Conservation (phyloP, 441 rosid genomes). For the Hura crepitans region DNA sequence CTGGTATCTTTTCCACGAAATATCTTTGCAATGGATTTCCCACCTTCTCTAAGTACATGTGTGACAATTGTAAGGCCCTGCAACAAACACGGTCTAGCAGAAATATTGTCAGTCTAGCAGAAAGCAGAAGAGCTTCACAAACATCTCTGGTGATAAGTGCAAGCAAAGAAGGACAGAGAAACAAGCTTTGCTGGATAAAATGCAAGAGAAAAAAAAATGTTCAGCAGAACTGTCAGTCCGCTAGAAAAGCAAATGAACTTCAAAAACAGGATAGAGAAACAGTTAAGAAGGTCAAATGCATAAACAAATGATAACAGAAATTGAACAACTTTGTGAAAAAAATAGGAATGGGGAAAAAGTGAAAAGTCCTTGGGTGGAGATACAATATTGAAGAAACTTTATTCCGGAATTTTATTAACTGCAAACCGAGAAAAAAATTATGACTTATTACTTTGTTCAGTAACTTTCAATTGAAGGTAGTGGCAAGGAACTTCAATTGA, state of each 20-base stretch:
- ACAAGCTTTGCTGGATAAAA: no score
- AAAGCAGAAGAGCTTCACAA: not conserved
- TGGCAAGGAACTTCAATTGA: not conserved
- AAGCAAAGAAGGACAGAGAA: not conserved
- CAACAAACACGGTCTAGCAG: slow-evolving; percentile 18
- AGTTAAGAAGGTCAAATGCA: not conserved
- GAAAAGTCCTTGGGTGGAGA: not conserved
- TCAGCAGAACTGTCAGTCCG: no score
- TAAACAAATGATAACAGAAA: not conserved
- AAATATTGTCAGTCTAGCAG: not conserved
- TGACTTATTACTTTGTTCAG: not conserved
- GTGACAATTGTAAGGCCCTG: slow-evolving; percentile 91
- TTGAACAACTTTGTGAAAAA: not conserved
- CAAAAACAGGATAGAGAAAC: not conserved
- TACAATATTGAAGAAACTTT: not conserved
- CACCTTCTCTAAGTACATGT: slow-evolving; percentile 85
- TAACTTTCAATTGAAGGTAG: not conserved
- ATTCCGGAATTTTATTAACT: not conserved
- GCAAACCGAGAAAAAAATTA: not conserved
- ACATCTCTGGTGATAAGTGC: not conserved
- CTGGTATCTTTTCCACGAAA: slow-evolving; percentile 98
- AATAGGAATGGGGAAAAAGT: not conserved
- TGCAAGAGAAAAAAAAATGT: no score
- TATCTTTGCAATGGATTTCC: slow-evolving; percentile 83
- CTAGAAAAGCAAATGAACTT: not conserved